A percentile compares a stretch with the other conserved stretches of the same genome.
Conservation (phyloP, 176 grass and related monocot species). For the Carex kokanica region DNA sequence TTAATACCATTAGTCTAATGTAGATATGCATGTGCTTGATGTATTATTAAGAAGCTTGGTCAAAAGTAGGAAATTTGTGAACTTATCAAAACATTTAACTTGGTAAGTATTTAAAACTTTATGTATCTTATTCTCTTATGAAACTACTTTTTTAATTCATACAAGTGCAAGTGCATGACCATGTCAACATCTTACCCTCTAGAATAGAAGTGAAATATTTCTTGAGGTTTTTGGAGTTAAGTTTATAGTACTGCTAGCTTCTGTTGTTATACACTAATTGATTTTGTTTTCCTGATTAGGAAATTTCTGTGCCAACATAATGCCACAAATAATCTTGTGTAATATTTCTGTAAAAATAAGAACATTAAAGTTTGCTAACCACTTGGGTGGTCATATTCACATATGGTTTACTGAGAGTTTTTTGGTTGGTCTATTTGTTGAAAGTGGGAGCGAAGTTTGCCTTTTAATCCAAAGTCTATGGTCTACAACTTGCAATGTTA, state of each 20-base stretch:
- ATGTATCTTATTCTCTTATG: neutral
- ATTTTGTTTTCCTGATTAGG: neutral
- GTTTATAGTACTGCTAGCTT: neutral
- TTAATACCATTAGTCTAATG: conserved; percentile 1
- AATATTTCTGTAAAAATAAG: neutral
- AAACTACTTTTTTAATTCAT: neutral
- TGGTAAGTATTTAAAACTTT: neutral
- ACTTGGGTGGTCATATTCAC: neutral
- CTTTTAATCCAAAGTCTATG: neutral
- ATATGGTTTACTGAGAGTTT: neutral
- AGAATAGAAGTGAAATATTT: neutral
- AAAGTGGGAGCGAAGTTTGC: neutral
- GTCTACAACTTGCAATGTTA: neutral
- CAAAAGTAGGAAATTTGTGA: neutral
- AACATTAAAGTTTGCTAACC: neutral
- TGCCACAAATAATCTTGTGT: neutral
- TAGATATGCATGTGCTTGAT: neutral
- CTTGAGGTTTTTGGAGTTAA: neutral
- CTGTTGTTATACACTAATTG: neutral
- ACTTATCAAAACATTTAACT: neutral
- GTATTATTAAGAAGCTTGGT: neutral
- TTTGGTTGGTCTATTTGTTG: neutral
- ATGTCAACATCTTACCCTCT: neutral
- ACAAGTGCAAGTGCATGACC: neutral
- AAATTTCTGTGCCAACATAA: neutral